Evolutionary conservation across 2,329 filamentous ascomycete genomes (phyloP).

Genomic region (Colletotrichum sp.): DNA sequence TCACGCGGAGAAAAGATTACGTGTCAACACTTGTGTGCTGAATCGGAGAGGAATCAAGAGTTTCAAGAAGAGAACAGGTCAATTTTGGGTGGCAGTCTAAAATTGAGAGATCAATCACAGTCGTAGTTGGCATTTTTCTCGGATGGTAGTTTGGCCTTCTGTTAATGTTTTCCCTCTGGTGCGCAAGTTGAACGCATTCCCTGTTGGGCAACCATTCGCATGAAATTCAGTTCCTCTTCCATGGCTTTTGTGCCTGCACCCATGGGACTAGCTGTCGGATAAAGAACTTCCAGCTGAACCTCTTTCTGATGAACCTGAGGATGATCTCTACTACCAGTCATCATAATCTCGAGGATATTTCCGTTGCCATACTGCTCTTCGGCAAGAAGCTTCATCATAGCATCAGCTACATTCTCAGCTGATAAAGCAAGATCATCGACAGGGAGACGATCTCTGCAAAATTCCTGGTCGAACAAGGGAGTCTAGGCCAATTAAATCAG

Average conservation of each 20-base stretch:
- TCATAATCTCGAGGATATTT: conserved; percentile 23
- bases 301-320: conserved; percentile 12
- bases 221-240: background rate
- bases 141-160: background rate
- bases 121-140: background rate
- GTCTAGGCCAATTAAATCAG: background rate
- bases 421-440: background rate
- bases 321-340: conserved; percentile 11
- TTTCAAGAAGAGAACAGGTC: background rate
- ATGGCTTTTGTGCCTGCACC: background rate
- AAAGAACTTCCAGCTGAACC: conserved; percentile 2
- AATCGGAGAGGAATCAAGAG: background rate
- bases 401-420: background rate
- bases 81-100: background rate
- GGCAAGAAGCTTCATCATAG: conserved; percentile 16
- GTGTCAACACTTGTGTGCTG: background rate
- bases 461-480: background rate
- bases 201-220: background rate
- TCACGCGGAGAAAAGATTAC: background rate
- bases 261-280: background rate
- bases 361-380: conserved; percentile 23
- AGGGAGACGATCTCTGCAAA: background rate
- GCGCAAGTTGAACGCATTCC: background rate
- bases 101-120: background rate
- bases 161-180: background rate